These are phyloP conservation scores for Rehmannia glutinosa DNA, from an alignment of 257 asterid genomes.

Conservation along the genomic window DNA sequence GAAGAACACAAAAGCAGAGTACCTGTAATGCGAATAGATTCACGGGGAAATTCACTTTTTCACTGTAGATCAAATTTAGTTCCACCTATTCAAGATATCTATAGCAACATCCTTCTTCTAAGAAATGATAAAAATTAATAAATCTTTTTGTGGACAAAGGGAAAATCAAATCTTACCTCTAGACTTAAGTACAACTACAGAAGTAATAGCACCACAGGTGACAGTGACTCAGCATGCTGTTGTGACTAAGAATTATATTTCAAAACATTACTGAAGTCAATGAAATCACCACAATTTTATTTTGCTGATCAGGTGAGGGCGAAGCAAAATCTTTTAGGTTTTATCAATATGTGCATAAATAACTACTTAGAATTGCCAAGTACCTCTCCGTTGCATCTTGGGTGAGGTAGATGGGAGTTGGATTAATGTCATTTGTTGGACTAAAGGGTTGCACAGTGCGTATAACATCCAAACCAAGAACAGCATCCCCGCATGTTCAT, in stretches of 20 bases:
- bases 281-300: constrained; percentile 7
- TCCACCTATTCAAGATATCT: constrained; percentile 5
- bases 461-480: constrained; percentile 95
- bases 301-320: neutral
- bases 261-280: neutral
- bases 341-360: neutral
- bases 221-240: constrained; percentile 2
- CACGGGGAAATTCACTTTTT: neutral
- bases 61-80: neutral
- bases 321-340: neutral
- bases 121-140: neutral
- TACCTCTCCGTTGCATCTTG: constrained; percentile 86
- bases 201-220: neutral
- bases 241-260: neutral
- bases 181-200: neutral
- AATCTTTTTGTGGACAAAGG: neutral
- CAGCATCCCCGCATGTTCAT: constrained; percentile 99
- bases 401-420: constrained; percentile 82
- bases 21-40: neutral
- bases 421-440: constrained; percentile 80
- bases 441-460: constrained; percentile 92
- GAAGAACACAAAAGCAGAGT: neutral
- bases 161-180: constrained; percentile 6
- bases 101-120: neutral
- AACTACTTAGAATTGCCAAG: neutral